Conservation (phyloP, 371 early-diverging fungal genomes). For the Parasitella parasitica region DNA sequence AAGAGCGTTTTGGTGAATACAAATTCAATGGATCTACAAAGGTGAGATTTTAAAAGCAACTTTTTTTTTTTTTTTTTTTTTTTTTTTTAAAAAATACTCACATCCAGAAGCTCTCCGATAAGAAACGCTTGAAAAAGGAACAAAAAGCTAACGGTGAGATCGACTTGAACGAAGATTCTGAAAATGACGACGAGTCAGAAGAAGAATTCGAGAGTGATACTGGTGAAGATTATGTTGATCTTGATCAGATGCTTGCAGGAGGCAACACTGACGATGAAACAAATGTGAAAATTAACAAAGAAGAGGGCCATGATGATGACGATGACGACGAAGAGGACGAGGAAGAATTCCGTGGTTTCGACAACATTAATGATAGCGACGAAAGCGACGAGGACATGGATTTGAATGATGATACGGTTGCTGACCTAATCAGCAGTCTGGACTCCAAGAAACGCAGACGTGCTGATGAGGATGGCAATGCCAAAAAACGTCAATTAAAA, state of each 20-base stretch:
- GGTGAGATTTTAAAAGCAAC: too few relatives aligned
- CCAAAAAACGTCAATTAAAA: slow-evolving; percentile 46
- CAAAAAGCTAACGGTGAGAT: slow-evolving; percentile 35
- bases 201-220: slow-evolving; percentile 51
- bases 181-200: slow-evolving; percentile 48
- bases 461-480: slow-evolving; percentile 38
- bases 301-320: too few relatives aligned
- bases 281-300: slow-evolving; percentile 14
- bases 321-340: slow-evolving; percentile 23
- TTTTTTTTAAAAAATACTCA: too few relatives aligned
- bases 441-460: slow-evolving; percentile 49
- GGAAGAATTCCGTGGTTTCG: slow-evolving; percentile 31
- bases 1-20: slow-evolving; percentile 77
- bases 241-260: slow-evolving; percentile 60
- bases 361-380: slow-evolving; percentile 33
- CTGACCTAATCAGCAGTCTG: slow-evolving; percentile 47
- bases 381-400: slow-evolving; percentile 33
- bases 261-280: slow-evolving; percentile 29
- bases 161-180: slow-evolving; percentile 51
- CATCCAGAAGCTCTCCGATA: slow-evolving; percentile 23
- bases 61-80: too few relatives aligned
- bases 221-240: slow-evolving; percentile 56
- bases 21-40: slow-evolving; percentile 47
- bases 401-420: slow-evolving; percentile 30
- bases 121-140: slow-evolving; percentile 35